These are phyloP conservation scores for Blastomyces percursus DNA, from an alignment of 2,329 filamentous ascomycete species.

Conservation along the genomic window DNA sequence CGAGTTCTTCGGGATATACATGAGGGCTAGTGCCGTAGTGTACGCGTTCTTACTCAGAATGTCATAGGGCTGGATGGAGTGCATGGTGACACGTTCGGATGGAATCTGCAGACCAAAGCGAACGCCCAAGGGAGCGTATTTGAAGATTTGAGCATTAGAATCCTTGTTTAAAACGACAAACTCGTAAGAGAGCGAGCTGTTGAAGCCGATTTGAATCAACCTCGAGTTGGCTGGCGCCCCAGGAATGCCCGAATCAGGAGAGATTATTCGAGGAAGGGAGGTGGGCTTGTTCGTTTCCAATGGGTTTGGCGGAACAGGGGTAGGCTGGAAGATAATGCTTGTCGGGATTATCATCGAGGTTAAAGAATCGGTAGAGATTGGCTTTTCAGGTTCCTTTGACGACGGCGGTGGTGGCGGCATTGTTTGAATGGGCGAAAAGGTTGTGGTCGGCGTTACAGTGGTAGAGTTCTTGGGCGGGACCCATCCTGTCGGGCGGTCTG, in stretches of 20 bases:
- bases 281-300: slow-evolving; percentile 25
- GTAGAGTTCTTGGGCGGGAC: slow-evolving; percentile 6
- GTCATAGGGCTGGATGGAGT: slow-evolving; percentile 64
- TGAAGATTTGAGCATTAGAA: slow-evolving; percentile 76
- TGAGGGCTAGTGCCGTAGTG: slow-evolving; percentile 67
- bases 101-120: slow-evolving; percentile 47
- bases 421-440: not conserved
- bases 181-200: slow-evolving; percentile 66
- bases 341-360: slow-evolving; percentile 13
- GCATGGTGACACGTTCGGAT: slow-evolving; percentile 50
- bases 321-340: slow-evolving; percentile 16
- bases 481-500: slow-evolving; percentile 13
- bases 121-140: slow-evolving; percentile 61
- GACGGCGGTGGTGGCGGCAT: not conserved
- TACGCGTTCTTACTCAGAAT: slow-evolving; percentile 41
- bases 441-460: not conserved
- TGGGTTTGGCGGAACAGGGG: slow-evolving; percentile 20
- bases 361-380: slow-evolving; percentile 11
- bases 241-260: slow-evolving; percentile 52
- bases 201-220: slow-evolving; percentile 76
- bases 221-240: slow-evolving; percentile 52
- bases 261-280: slow-evolving; percentile 60
- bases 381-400: not conserved
- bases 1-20: slow-evolving; percentile 61
- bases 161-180: slow-evolving; percentile 64